Evolutionary conservation across 2,329 filamentous ascomycete species (phyloP).

Genomic region (Sphaerostilbella broomeana): DNA sequence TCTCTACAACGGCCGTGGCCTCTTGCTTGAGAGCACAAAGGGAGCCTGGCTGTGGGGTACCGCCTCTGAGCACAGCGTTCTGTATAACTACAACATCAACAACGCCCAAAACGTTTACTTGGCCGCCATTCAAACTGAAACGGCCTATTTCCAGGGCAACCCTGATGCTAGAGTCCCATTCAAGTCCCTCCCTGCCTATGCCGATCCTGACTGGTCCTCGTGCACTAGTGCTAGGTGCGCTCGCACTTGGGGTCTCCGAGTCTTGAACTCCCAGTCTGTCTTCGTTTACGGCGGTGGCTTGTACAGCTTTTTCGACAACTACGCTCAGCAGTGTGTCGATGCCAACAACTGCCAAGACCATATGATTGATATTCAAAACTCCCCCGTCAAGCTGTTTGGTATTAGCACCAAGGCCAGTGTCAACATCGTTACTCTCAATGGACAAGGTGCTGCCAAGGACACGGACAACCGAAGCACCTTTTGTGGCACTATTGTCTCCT

Average conservation of each 20-base stretch:
- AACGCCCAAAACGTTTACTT: constrained; percentile 76
- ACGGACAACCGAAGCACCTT: constrained; percentile 60
- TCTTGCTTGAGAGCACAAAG: constrained; percentile 67
- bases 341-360: constrained; percentile 68
- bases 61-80: constrained; percentile 56
- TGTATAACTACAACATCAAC: constrained; percentile 80
- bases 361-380: constrained; percentile 67
- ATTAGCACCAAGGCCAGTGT: constrained; percentile 67
- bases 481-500: constrained; percentile 54
- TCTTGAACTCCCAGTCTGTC: constrained; percentile 60
- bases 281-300: constrained; percentile 67
- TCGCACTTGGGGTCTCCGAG: constrained; percentile 71
- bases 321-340: constrained; percentile 61
- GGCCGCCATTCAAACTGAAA: constrained; percentile 81
- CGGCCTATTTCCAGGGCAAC: constrained; percentile 81
- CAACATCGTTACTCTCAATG: constrained; percentile 65
- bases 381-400: constrained; percentile 58
- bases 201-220: constrained; percentile 62
- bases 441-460: constrained; percentile 46
- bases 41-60: constrained; percentile 80
- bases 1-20: constrained; percentile 81
- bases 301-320: constrained; percentile 82
- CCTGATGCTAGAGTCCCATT: constrained; percentile 65
- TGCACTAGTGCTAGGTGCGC: constrained; percentile 54
- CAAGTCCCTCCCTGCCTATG: constrained; percentile 47